A percentile compares a stretch with the other conserved stretches of the same genome.
Conservation (phyloP, 352 stramenopile genomes). For the Pelagophyceae sp. region DNA sequence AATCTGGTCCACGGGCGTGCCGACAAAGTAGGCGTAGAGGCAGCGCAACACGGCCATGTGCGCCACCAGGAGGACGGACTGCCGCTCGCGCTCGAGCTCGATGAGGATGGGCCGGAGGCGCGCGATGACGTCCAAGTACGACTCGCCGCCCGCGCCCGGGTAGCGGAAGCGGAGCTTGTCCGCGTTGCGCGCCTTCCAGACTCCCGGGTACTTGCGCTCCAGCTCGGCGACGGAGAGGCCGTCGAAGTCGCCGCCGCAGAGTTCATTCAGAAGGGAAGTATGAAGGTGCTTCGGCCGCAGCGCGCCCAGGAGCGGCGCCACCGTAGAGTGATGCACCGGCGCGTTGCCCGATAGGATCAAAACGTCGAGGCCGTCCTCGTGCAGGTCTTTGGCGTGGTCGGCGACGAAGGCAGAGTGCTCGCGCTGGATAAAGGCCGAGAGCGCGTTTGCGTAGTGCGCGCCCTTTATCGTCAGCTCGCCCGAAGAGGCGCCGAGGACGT, state of each 20-base stretch:
- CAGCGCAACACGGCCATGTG: constrained; percentile 44
- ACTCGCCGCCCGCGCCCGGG: constrained; percentile 75
- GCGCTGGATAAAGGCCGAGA: constrained; percentile 55
- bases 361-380: constrained; percentile 51
- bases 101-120: constrained; percentile 77
- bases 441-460: constrained; percentile 59
- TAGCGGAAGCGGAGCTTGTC: constrained; percentile 80
- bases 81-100: constrained; percentile 55
- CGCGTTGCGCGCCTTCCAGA: constrained; percentile 63
- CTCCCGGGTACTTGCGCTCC: constrained; percentile 65
- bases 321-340: constrained; percentile 32
- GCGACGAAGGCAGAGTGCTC: constrained; percentile 47
- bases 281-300: constrained; percentile 42
- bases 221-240: constrained; percentile 72
- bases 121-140: constrained; percentile 84
- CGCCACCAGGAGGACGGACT: constrained; percentile 37
- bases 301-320: constrained; percentile 23
- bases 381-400: constrained; percentile 51
- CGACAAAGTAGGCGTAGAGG: constrained; percentile 47
- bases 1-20: constrained; percentile 33
- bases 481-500: constrained; percentile 54
- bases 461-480: constrained; percentile 67
- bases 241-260: constrained; percentile 77
- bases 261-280: constrained; percentile 78
- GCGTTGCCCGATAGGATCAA: constrained; percentile 39